Conservation (phyloP, 306 rosid genomes). For the Vigna hirtella region DNA sequence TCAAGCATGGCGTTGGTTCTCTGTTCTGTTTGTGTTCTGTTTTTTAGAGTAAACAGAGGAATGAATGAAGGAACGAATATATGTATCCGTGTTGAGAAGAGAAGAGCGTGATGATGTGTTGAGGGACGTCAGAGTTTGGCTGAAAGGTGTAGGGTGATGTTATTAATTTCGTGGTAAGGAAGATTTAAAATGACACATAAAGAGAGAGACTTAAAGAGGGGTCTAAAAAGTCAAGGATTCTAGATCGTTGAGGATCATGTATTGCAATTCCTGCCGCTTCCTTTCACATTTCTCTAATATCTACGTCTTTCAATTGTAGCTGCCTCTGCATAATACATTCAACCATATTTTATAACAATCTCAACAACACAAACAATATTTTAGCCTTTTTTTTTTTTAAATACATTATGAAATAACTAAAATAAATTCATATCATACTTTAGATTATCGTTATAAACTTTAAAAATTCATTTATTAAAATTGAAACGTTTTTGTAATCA, state of each 20-base stretch:
- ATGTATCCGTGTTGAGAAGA: constrained; percentile 20
- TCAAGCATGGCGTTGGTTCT: constrained; percentile 51
- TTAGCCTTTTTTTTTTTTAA: no score
- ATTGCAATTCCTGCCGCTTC: background rate
- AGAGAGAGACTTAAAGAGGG: background rate
- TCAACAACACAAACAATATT: no score
- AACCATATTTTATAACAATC: no score
- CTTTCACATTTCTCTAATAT: constrained; percentile 21
- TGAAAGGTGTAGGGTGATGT: background rate
- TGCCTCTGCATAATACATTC: background rate
- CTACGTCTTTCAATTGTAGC: no score
- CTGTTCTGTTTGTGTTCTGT: background rate
- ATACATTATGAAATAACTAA: no score
- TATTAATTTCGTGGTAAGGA: constrained; percentile 47
- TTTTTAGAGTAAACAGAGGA: constrained; percentile 14
- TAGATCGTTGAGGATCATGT: constrained; percentile 35
- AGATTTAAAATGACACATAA: constrained; percentile 28
- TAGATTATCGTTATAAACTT: no score
- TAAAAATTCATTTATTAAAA: no score
- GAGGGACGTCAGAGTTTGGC: constrained; percentile 44
- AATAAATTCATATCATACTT: no score
- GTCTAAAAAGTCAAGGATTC: constrained; percentile 63
- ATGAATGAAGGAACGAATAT: background rate
- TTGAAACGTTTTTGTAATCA: no score
- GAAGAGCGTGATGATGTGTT: constrained; percentile 39